Evolutionary conservation across 148 eudicot genomes (phyloP).

Genomic region (Gaultheria prostrata): DNA sequence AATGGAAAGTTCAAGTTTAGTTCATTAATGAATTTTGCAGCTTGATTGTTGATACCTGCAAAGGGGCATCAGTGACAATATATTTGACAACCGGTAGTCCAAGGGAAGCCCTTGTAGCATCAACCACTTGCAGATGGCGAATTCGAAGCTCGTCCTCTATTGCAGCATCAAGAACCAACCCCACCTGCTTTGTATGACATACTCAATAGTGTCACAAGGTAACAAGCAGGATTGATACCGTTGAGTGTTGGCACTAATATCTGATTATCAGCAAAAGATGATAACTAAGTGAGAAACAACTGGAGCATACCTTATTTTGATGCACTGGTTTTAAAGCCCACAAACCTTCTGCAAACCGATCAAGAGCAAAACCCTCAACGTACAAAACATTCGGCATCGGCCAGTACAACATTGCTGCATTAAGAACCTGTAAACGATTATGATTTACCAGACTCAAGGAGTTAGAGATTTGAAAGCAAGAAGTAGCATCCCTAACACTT

Average conservation of each 20-base stretch:
- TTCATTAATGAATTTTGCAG: not conserved
- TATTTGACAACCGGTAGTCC: constrained; percentile 87
- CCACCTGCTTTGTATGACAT: constrained; percentile 53
- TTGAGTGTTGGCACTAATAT: not conserved
- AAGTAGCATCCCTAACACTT: not conserved
- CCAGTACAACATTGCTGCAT: constrained; percentile 99
- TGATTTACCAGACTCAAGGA: constrained; percentile 13
- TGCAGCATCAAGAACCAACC: constrained; percentile 89
- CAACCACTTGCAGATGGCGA: constrained; percentile 89
- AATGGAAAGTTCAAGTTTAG: not conserved
- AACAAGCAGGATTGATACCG: not conserved
- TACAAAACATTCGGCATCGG: constrained; percentile 71
- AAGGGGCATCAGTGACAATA: constrained; percentile 66
- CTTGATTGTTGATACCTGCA: constrained; percentile 45
- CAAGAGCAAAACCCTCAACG: constrained; percentile 95
- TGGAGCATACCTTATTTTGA: constrained; percentile 63
- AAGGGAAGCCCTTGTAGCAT: constrained; percentile 92
- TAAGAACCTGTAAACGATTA: constrained; percentile 60
- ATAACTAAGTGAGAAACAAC: constrained; percentile 6
- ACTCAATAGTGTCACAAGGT: constrained; percentile 15
- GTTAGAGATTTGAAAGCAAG: not conserved
- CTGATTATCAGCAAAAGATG: not conserved
- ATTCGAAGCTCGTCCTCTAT: constrained; percentile 70
- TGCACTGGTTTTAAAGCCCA: constrained; percentile 90
- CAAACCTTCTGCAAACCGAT: constrained; percentile 75